Evolutionary conservation across 345 rosid genomes (phyloP).

Genomic region (Populus pruinosa): DNA sequence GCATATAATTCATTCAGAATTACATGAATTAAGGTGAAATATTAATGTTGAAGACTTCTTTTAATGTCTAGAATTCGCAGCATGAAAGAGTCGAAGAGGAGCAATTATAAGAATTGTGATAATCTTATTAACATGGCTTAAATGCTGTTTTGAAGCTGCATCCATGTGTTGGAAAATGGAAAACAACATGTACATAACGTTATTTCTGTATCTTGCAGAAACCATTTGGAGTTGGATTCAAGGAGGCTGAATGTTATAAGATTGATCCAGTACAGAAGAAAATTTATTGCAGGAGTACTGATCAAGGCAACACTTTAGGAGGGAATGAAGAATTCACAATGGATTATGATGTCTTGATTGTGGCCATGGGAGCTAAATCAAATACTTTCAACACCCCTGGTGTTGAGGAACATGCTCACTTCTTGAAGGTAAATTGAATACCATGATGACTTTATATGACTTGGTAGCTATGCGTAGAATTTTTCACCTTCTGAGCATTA

Average conservation of each 20-base stretch:
- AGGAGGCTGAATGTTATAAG: slow-evolving; percentile 69
- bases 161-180: no score
- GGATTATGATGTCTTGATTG: slow-evolving; percentile 65
- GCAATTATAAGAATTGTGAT: not conserved
- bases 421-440: slow-evolving; percentile 47
- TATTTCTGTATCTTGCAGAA: slow-evolving; percentile 36
- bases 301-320: slow-evolving; percentile 29
- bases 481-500: not conserved
- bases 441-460: not conserved
- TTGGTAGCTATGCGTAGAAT: not conserved
- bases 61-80: no score
- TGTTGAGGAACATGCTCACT: slow-evolving; percentile 62
- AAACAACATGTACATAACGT: no score
- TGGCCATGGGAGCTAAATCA: slow-evolving; percentile 66
- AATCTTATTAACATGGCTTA: not conserved
- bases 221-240: slow-evolving; percentile 41
- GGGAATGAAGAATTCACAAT: slow-evolving; percentile 51
- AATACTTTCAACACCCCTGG: slow-evolving; percentile 87
- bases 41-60: no score
- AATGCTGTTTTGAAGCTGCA: no score
- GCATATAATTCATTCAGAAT: no score
- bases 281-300: slow-evolving; percentile 45
- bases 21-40: not conserved
- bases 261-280: slow-evolving; percentile 59
- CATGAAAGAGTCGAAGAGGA: no score